Evolutionary conservation across 768 basidiomycete genomes (phyloP).

Genomic region (Russula virescens): DNA sequence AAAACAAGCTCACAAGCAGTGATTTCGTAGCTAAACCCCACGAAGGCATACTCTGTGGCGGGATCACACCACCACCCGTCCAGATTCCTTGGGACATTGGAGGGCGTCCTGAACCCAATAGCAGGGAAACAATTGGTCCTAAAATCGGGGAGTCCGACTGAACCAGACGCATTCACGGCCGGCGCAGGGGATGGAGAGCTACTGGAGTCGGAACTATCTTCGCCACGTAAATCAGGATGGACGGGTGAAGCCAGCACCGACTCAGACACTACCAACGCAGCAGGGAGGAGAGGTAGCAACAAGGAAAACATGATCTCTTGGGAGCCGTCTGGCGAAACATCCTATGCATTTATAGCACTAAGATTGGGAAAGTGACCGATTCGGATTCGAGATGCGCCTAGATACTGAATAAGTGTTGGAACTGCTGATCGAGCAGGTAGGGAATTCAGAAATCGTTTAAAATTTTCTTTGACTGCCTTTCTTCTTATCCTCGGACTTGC

Average conservation of each 20-base stretch:
- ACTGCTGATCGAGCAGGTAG: too few relatives aligned
- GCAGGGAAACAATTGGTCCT: slow-evolving; percentile 34
- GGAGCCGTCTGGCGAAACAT: not conserved
- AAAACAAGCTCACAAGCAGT: slow-evolving; percentile 44
- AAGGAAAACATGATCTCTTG: not conserved
- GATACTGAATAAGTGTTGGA: too few relatives aligned
- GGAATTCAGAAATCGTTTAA: too few relatives aligned
- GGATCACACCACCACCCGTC: slow-evolving; percentile 49
- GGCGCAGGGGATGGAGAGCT: not conserved
- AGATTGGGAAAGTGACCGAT: not conserved
- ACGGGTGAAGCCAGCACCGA: not conserved
- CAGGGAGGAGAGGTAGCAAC: not conserved
- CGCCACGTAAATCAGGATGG: not conserved
- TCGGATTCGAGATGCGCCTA: too few relatives aligned
- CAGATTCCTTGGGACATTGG: slow-evolving; percentile 34
- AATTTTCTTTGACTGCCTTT: too few relatives aligned
- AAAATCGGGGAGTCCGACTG: not conserved
- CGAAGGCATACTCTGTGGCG: slow-evolving; percentile 63
- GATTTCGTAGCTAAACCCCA: slow-evolving; percentile 75
- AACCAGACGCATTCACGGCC: not conserved
- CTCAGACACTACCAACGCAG: not conserved
- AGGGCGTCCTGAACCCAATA: slow-evolving; percentile 51
- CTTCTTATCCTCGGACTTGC: too few relatives aligned
- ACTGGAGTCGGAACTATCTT: not conserved
- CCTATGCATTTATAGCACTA: not conserved